Conservation (phyloP, 331 rosid genomes). For the Ulmus americana region DNA sequence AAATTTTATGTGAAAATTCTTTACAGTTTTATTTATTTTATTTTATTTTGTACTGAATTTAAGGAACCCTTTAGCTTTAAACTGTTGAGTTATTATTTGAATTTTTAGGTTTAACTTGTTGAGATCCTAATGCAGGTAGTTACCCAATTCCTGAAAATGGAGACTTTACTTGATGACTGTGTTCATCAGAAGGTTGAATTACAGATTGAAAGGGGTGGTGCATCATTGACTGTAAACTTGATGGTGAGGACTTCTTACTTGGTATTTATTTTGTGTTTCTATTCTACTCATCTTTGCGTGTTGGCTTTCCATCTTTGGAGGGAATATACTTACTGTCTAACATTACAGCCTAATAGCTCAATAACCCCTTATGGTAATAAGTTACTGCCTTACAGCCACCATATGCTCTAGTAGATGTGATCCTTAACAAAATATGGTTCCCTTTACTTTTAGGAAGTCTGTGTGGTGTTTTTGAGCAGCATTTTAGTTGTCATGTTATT, state of each 20-base stretch:
- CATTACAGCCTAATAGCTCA: not conserved
- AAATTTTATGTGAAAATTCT: not conserved
- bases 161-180: slow-evolving; percentile 83
- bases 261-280: not conserved
- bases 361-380: not conserved
- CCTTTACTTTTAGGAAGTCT: not conserved
- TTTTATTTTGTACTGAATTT: not conserved
- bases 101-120: slow-evolving; percentile 6
- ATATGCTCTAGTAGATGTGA: not conserved
- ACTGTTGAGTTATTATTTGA: not conserved
- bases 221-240: slow-evolving; percentile 46
- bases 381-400: not conserved
- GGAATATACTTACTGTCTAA: not conserved
- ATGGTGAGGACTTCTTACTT: slow-evolving; percentile 48
- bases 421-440: not conserved
- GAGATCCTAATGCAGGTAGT: slow-evolving; percentile 55
- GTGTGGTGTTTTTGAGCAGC: not conserved
- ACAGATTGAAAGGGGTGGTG: slow-evolving; percentile 84
- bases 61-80: not conserved
- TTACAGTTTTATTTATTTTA: not conserved
- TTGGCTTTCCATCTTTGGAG: not conserved
- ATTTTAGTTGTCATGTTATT: not conserved
- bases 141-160: slow-evolving; percentile 87
- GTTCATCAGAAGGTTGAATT: slow-evolving; percentile 62
- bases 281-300: not conserved